phyloP scores from a whole-genome alignment of 2,329 filamentous ascomycete species.

The Paraconiothyrium brasiliense region DNA sequence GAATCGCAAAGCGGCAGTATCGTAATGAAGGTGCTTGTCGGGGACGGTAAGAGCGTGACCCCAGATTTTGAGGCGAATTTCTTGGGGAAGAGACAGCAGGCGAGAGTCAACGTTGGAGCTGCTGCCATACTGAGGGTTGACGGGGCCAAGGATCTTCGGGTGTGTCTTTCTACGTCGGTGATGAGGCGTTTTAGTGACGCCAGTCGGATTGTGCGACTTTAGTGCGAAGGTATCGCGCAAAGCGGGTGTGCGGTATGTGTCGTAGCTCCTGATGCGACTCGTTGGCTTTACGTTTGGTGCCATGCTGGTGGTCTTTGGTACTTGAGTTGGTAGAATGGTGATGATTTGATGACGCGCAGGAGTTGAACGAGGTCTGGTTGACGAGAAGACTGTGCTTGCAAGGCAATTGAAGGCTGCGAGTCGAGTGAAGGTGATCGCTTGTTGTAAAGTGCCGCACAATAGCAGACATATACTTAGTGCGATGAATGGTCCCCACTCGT shows the following conservation, averaged over 20 bases:
- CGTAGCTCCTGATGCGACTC: not conserved
- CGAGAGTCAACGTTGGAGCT: slow-evolving; percentile 9
- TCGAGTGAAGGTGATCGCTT: not conserved
- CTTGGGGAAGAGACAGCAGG: slow-evolving; percentile 24
- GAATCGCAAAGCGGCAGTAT: slow-evolving; percentile 18
- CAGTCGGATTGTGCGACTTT: not conserved
- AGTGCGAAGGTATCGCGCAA: not conserved
- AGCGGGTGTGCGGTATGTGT: not conserved
- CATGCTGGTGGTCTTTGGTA: not conserved
- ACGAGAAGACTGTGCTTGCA: not conserved
- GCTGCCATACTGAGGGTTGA: not conserved
- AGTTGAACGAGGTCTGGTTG: not conserved
- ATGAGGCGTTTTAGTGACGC: not conserved
- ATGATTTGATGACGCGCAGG: not conserved
- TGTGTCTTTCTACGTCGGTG: not conserved
- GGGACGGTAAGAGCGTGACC: slow-evolving; percentile 20
- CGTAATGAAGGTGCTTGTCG: slow-evolving; percentile 15
- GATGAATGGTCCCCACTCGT: not conserved
- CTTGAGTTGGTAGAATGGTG: not conserved
- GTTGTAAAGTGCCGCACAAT: not conserved
- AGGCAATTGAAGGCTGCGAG: not conserved
- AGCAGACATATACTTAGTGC: not conserved
- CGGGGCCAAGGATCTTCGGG: slow-evolving; percentile 11
- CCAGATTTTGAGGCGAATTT: slow-evolving; percentile 27
- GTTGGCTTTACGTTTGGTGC: not conserved